These are phyloP conservation scores for Rosa lucieae DNA, from an alignment of 306 rosid species.

Conservation along the genomic window DNA sequence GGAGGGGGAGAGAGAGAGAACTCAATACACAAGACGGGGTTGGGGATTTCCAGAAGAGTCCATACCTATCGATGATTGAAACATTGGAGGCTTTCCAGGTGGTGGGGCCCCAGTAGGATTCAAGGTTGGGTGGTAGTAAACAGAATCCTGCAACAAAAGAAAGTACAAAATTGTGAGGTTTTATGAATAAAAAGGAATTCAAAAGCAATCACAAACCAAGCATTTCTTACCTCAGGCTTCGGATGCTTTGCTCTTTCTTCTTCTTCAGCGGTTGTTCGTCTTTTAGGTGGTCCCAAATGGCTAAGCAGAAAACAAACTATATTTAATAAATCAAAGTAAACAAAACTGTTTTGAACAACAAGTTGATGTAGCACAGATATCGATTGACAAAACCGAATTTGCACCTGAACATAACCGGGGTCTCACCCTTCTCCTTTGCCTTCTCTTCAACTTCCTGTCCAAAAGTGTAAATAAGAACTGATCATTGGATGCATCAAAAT, in stretches of 20 bases:
- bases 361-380: conserved; percentile 4
- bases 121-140: conserved; percentile 83
- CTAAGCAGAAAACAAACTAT: conserved; percentile 52
- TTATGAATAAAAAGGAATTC: background rate
- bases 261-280: conserved; percentile 90
- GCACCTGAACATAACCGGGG: conserved; percentile 98
- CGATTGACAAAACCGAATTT: conserved; percentile 1
- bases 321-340: conserved; percentile 34
- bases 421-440: conserved; percentile 89
- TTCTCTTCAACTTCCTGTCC: conserved; percentile 90
- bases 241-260: conserved; percentile 90
- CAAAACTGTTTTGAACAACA: conserved; percentile 10
- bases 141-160: conserved; percentile 64
- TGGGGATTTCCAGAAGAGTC: background rate
- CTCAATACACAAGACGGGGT: background rate
- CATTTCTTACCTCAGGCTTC: conserved; percentile 71
- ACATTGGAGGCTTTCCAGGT: conserved; percentile 99
- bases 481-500: conserved; percentile 13
- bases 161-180: conserved; percentile 10
- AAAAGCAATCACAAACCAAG: conserved; percentile 21
- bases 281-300: conserved; percentile 93
- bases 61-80: conserved; percentile 84
- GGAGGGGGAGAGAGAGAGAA: background rate
- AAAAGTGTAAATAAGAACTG: conserved; percentile 29
- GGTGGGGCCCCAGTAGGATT: conserved; percentile 99